Percentiles rank a stretch among this genome's conserved stretches.
phyloP scores from a whole-genome alignment of 2,329 filamentous ascomycete species.

The Oidium heveae region DNA sequence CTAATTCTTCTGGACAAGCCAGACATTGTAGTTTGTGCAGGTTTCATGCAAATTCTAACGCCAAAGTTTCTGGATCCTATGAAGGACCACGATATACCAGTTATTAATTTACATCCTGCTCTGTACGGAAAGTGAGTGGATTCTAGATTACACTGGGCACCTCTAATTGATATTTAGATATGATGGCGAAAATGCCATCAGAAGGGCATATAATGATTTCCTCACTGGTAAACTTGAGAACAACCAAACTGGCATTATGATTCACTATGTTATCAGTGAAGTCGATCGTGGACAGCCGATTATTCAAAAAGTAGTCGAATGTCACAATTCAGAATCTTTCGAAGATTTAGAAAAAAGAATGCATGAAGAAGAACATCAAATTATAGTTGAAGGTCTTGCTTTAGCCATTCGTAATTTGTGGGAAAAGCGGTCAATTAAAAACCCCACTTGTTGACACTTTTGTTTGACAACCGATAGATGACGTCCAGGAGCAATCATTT shows the following conservation, averaged over 20 bases:
- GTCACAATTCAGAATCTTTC: slow-evolving; percentile 36
- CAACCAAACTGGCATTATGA: slow-evolving; percentile 57
- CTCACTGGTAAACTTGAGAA: slow-evolving; percentile 35
- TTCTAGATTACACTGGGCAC: not conserved
- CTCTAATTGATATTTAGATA: slow-evolving; percentile 18
- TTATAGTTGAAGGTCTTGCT: slow-evolving; percentile 52
- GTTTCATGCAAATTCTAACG: slow-evolving; percentile 47
- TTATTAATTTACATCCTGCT: slow-evolving; percentile 46
- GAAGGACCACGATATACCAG: slow-evolving; percentile 23
- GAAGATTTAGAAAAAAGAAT: slow-evolving; percentile 45
- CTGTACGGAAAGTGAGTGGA: slow-evolving; percentile 29
- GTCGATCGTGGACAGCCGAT: slow-evolving; percentile 63
- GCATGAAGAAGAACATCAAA: slow-evolving; percentile 48
- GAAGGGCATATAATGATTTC: slow-evolving; percentile 52
- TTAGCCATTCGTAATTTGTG: slow-evolving; percentile 20
- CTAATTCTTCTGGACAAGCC: slow-evolving; percentile 26
- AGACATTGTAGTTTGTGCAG: slow-evolving; percentile 38
- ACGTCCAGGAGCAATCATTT: no score
- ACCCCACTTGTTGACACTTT: no score
- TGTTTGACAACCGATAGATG: no score
- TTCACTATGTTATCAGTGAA: slow-evolving; percentile 55
- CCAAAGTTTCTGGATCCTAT: slow-evolving; percentile 35
- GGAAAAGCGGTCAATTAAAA: slow-evolving; percentile 7
- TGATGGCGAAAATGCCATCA: slow-evolving; percentile 55
- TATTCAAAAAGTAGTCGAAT: slow-evolving; percentile 41